Conservation (phyloP, 1,284 basidiomycete species). For the Ustilago xerochloae region DNA sequence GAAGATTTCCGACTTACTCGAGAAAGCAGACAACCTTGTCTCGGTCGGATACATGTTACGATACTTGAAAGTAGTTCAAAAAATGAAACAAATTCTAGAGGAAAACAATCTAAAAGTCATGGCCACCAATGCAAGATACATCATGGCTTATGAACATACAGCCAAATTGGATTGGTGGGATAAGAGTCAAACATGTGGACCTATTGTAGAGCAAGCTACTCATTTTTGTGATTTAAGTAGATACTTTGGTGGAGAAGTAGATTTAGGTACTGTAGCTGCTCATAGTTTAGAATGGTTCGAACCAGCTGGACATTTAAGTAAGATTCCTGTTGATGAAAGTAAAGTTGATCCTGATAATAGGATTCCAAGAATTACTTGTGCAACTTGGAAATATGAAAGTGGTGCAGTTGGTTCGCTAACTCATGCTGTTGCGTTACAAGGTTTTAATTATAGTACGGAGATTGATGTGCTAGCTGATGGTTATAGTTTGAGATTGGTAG, state of each 20-base stretch:
- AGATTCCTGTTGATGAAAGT: constrained; percentile 82
- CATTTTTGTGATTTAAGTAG: constrained; percentile 81
- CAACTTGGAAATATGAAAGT: constrained; percentile 66
- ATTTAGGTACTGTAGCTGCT: constrained; percentile 79
- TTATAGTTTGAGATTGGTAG: constrained; percentile 64
- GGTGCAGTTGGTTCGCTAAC: constrained; percentile 67
- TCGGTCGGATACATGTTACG: constrained; percentile 81
- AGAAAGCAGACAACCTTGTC: constrained; percentile 75
- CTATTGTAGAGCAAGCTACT: constrained; percentile 95
- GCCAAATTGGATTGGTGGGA: constrained; percentile 95
- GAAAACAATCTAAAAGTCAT: constrained; percentile 97
- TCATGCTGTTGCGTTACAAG: constrained; percentile 67
- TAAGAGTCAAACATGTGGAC: constrained; percentile 89
- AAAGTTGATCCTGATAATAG: constrained; percentile 73
- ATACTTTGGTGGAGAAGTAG: constrained; percentile 98
- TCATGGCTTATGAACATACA: constrained; percentile 81
- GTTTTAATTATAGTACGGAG: constrained; percentile 66
- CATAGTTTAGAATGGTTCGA: constrained; percentile 67
- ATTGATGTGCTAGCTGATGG: constrained; percentile 66
- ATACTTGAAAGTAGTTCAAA: constrained; percentile 79
- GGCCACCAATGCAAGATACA: constrained; percentile 94
- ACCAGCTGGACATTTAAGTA: constrained; percentile 81
- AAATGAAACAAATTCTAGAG: constrained; percentile 93
- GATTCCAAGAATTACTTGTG: constrained; percentile 66
- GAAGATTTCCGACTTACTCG: constrained; percentile 66